These are phyloP conservation scores for Euphorbia tirucalli DNA, from an alignment of 345 rosid species.

Conservation along the genomic window DNA sequence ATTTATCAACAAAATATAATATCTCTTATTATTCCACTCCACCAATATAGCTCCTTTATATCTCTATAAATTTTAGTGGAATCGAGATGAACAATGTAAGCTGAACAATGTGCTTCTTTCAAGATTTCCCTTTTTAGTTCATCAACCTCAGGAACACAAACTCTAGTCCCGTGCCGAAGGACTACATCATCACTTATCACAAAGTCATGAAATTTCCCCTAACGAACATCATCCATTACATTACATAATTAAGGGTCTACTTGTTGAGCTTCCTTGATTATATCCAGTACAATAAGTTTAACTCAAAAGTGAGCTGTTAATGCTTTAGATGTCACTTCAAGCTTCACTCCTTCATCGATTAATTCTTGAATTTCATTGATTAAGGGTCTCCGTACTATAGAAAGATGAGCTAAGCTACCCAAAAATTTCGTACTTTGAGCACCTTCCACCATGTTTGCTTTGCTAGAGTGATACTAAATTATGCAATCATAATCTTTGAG, in stretches of 20 bases:
- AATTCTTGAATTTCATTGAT: too few relatives aligned
- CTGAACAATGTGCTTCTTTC: background rate
- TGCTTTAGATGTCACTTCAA: background rate
- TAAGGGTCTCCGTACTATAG: background rate
- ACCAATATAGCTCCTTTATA: too few relatives aligned
- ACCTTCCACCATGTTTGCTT: background rate
- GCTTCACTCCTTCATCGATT: too few relatives aligned
- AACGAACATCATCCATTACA: background rate
- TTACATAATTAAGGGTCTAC: background rate
- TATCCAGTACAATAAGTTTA: background rate
- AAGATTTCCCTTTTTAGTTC: background rate
- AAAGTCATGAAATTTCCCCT: too few relatives aligned
- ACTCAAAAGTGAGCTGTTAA: background rate
- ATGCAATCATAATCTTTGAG: too few relatives aligned
- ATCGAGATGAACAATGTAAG: background rate
- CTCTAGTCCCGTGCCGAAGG: background rate
- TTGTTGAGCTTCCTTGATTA: background rate
- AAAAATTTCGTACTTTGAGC: background rate
- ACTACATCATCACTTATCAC: too few relatives aligned
- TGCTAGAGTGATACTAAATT: background rate
- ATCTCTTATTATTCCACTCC: background rate
- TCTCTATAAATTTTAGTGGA: too few relatives aligned
- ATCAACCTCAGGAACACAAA: background rate
- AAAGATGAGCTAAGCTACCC: background rate
- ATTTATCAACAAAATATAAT: background rate